Percentiles rank a stretch among this genome's conserved stretches.
These are phyloP conservation scores for Zygosaccharomyces rouxii DNA, from an alignment of 805 yeast genomes.

Conservation along the genomic window DNA sequence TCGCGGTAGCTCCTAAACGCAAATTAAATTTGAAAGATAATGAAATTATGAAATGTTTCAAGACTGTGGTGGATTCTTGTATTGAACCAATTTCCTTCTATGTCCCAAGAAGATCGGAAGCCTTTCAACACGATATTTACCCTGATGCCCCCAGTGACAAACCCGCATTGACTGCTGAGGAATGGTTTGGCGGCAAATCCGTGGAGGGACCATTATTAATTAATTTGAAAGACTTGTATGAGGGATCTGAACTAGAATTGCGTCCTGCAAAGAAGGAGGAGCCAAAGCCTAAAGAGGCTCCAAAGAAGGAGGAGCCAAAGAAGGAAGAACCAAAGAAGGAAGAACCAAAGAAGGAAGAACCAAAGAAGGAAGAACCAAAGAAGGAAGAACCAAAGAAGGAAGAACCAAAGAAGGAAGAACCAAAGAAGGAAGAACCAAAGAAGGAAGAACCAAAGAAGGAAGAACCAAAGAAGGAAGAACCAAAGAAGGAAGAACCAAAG, in stretches of 20 bases:
- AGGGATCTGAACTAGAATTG: slow-evolving; percentile 59
- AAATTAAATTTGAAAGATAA: slow-evolving; percentile 74
- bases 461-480: not conserved
- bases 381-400: slow-evolving; percentile 17
- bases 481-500: slow-evolving; percentile 7
- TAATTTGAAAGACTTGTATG: slow-evolving; percentile 70
- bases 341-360: slow-evolving; percentile 27
- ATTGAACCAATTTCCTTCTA: slow-evolving; percentile 90
- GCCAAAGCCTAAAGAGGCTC: slow-evolving; percentile 34
- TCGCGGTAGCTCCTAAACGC: slow-evolving; percentile 83
- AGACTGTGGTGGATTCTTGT: slow-evolving; percentile 77
- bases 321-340: slow-evolving; percentile 5
- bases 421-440: slow-evolving; percentile 22
- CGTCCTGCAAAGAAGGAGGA: slow-evolving; percentile 33
- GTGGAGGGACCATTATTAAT: slow-evolving; percentile 80
- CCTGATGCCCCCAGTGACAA: slow-evolving; percentile 82
- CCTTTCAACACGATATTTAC: slow-evolving; percentile 87
- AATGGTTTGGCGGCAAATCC: slow-evolving; percentile 74
- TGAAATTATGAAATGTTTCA: slow-evolving; percentile 77
- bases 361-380: not conserved
- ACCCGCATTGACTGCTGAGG: slow-evolving; percentile 75
- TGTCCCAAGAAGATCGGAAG: slow-evolving; percentile 92
- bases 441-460: slow-evolving; percentile 8
- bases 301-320: slow-evolving; percentile 28
- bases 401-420: slow-evolving; percentile 14